A percentile compares a stretch with the other conserved stretches of the same genome.
Evolutionary conservation across 768 basidiomycete genomes (phyloP).

Genomic region (Phylloporus rhodoxanthus): DNA sequence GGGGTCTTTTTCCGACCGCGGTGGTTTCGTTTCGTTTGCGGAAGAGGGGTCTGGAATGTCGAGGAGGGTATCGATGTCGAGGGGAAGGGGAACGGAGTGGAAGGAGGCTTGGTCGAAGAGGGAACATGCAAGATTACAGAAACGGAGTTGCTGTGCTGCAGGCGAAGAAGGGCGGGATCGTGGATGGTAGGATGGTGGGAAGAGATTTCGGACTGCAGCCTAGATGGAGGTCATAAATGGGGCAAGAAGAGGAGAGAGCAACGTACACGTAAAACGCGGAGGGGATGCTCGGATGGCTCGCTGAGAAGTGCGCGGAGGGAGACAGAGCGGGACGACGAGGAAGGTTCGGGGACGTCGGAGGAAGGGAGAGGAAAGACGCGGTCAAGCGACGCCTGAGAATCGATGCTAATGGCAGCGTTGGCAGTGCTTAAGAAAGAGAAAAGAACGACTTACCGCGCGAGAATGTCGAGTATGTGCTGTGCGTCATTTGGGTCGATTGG

Average conservation of each 20-base stretch:
- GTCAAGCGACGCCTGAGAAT: constrained; percentile 73
- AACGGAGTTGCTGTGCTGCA: constrained; percentile 63
- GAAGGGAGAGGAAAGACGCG: constrained; percentile 61
- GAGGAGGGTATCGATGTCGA: constrained; percentile 43
- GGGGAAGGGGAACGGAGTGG: constrained; percentile 39
- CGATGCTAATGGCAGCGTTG: constrained; percentile 40
- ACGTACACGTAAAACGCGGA: constrained; percentile 53
- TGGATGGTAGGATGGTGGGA: constrained; percentile 62
- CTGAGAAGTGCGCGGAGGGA: constrained; percentile 56
- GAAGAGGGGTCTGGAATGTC: constrained; percentile 17
- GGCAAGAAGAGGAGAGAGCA: constrained; percentile 11
- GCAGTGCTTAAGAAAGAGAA: not conserved
- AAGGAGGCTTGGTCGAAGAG: constrained; percentile 67
- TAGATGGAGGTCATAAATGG: constrained; percentile 20
- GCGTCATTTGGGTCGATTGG: constrained; percentile 44
- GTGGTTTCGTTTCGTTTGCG: constrained; percentile 18
- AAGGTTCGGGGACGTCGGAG: constrained; percentile 35
- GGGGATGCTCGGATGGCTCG: constrained; percentile 47
- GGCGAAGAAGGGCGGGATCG: constrained; percentile 59
- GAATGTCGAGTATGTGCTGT: constrained; percentile 52
- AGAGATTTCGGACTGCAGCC: constrained; percentile 62
- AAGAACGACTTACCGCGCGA: constrained; percentile 42
- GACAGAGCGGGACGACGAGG: constrained; percentile 33
- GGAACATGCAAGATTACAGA: constrained; percentile 67
- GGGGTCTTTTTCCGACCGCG: constrained; percentile 25